Conservation (phyloP, 257 asterid genomes). For the Solanum dulcamara region DNA sequence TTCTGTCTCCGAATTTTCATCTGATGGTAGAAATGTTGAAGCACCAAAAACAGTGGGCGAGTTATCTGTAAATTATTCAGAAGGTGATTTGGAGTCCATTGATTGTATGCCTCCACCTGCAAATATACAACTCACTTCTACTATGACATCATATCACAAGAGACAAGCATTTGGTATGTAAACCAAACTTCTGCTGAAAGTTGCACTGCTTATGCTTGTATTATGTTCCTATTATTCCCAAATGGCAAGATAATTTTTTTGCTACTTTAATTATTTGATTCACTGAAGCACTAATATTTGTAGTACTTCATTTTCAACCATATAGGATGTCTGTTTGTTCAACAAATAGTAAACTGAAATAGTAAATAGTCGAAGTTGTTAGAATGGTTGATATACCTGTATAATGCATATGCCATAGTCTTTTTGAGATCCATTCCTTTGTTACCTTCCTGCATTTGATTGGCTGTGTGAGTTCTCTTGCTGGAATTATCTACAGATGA, state of each 20-base stretch:
- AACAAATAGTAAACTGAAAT: not conserved
- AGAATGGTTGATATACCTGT: not conserved
- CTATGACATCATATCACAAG: slow-evolving; percentile 60
- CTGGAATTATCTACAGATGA: not conserved
- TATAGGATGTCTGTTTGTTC: not conserved
- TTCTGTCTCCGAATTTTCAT: slow-evolving; percentile 22
- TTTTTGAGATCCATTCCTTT: not conserved
- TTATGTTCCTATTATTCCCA: not conserved
- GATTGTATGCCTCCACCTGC: slow-evolving; percentile 31
- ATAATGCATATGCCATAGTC: not conserved
- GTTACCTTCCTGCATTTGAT: not conserved
- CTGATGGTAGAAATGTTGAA: slow-evolving; percentile 31
- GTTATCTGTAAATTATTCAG: slow-evolving; percentile 40
- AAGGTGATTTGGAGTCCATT: slow-evolving; percentile 65
- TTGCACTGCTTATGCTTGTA: not conserved
- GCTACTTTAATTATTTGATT: not conserved
- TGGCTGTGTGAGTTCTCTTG: not conserved
- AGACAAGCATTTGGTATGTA: slow-evolving; percentile 83
- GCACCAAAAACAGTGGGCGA: slow-evolving; percentile 9
- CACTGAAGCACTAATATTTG: not conserved
- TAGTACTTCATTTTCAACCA: not conserved
- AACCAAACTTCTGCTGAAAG: not conserved
- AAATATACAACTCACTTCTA: slow-evolving; percentile 26
- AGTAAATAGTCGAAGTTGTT: not conserved
- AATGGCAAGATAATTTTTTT: not conserved